Evolutionary conservation across 768 basidiomycete genomes (phyloP).

Genomic region (Pleurotus sapidus): DNA sequence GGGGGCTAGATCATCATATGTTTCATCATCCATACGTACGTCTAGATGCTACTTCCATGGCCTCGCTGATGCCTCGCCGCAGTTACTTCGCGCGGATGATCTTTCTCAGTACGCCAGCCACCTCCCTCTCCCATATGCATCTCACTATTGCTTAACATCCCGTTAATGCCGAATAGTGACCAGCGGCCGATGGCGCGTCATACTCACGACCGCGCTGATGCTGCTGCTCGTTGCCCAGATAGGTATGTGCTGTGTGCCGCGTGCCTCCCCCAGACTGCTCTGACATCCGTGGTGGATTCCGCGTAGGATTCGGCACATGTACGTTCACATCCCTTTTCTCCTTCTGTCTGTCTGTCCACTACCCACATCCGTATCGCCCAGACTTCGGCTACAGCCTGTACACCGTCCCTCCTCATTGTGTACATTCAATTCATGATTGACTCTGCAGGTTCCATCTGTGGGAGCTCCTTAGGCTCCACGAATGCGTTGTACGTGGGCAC

Average conservation of each 20-base stretch:
- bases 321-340: background rate
- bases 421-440: too few species aligned
- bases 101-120: background rate
- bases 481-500: background rate
- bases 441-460: background rate
- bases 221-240: too few species aligned
- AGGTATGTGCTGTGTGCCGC: too few species aligned
- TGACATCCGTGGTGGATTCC: too few species aligned
- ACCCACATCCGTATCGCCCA: background rate
- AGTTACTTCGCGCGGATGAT: conserved; percentile 3
- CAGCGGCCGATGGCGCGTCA: background rate
- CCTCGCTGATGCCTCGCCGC: background rate
- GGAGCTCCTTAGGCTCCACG: background rate
- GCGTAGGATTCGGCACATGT: background rate
- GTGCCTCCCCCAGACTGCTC: too few species aligned
- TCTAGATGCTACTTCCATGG: background rate
- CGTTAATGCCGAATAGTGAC: background rate
- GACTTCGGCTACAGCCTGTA: background rate
- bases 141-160: background rate
- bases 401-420: too few species aligned
- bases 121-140: background rate
- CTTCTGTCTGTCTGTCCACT: background rate
- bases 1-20: background rate
- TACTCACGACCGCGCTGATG: background rate
- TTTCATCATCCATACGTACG: background rate